A percentile compares a stretch with the other conserved stretches of the same genome.
These are phyloP conservation scores for Mycena sp. DNA, from an alignment of 1,284 basidiomycete genomes.

Conservation along the genomic window DNA sequence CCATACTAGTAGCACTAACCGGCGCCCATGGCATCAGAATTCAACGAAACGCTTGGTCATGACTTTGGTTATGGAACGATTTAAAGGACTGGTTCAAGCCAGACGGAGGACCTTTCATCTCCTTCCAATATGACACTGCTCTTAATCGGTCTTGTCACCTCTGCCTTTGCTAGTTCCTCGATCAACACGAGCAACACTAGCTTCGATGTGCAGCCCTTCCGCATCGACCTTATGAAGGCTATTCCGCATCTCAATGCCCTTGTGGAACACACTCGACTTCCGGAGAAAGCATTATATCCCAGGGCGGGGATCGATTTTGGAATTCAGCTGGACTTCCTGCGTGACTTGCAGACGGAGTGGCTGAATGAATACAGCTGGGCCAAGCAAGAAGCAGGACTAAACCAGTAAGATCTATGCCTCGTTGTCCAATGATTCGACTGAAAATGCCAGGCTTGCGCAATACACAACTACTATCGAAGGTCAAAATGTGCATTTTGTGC, in stretches of 20 bases:
- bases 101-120: too few species aligned
- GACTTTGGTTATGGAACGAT: too few species aligned
- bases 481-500: slow-evolving; percentile 5
- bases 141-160: not conserved
- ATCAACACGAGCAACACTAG: not conserved
- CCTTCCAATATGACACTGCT: too few species aligned
- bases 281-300: slow-evolving; percentile 3
- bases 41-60: too few species aligned
- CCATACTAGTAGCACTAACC: too few species aligned
- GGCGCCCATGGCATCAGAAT: too few species aligned
- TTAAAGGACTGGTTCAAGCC: too few species aligned
- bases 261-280: slow-evolving; percentile 9
- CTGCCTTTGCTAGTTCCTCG: not conserved
- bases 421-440: too few species aligned
- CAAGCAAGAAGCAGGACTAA: slow-evolving; percentile 16
- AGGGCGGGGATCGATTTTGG: slow-evolving; percentile 1
- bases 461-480: not conserved
- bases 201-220: slow-evolving; percentile 3
- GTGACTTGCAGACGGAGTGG: slow-evolving; percentile 9
- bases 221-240: not conserved
- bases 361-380: slow-evolving; percentile 1
- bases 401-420: not conserved
- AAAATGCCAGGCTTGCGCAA: slow-evolving; percentile 1
- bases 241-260: slow-evolving; percentile 12
- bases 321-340: slow-evolving; percentile 14